Evolutionary conservation across 1,284 basidiomycete species (phyloP), one percentile per base, ranked within the genome.

Genomic region (Hemileia vastatrix): DNA sequence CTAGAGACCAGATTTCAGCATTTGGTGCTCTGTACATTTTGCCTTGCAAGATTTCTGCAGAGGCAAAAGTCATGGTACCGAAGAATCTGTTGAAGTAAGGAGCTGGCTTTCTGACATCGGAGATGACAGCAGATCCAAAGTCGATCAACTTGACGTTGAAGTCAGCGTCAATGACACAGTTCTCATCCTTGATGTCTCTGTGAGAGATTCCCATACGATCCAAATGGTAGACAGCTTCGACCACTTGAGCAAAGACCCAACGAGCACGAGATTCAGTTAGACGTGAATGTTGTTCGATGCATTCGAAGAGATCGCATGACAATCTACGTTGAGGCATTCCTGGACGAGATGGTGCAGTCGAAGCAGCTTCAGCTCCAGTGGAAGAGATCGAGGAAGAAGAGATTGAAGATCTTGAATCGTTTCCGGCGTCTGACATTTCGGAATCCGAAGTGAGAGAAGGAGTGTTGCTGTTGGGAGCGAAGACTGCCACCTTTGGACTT

Each of bases 141-240:
- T 95, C 90, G 72, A 95, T 90, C 56, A 95, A 81, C 76, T 95
- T 94, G 72, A 93, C 86, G 77, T 82, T 85, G 61, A 86, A 78
- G 66, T 86, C 77, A 58, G 79, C 79, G 75, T 92, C 89, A 63
- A 94, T 84, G 60, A 93, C 85, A 54, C 92, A 77, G 71, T 95
- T 95, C 77, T 95, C 91, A 72, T 94, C 91, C 75, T 95, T 95
- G 77, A 95, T 87, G 73, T 95, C 91, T 55, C 91, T 86, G 74
- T 95, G 90, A 21, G 83, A 84, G 65, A 94, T 86, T 4, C 90
- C 89, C 54, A 82, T 82, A 40, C 77, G 77, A 63, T 90, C 83
- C 33, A 95, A 81, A 72, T 91, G 88, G 68, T 83, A 78, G 18
- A 92, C 86, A 21, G 86, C 88, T 64, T 90, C 87, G 61, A 90